Evolutionary conservation across 805 yeast genomes (phyloP), one percentile per base, ranked within the genome.

Genomic region (Blastobotrys attinorum): DNA sequence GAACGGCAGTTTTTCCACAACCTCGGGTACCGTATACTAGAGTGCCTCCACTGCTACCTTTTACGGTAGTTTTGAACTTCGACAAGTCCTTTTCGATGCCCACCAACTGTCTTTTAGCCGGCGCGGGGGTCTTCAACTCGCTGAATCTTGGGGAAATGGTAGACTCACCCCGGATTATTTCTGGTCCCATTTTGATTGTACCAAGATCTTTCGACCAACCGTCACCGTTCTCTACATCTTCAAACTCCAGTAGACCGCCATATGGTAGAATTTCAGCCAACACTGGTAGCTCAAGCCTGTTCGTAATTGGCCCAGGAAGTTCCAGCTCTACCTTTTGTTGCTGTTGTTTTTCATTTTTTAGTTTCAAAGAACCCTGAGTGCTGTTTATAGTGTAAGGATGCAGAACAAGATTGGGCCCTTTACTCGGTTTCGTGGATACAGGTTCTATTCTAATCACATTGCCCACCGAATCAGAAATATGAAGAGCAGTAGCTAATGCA

Each of bases 1-100:
- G 55, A 2, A 82, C 48, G 1, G 77, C 62, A 0, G 92, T 67
- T 58, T 90, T 90, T 0, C 97, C 97, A 48, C 86, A 74, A 0
- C 96, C 97, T 1, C 84, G 67, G 18, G 79, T 63, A 0, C 97
- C 97, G 51, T 77, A 72, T 0, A 89, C 55, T 43, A 87, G 63
- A 0, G 78, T 65, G 1, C 90, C 85, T 5, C 71, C 58, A 40
- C 69, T 70, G 4, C 73, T 73, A 33, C 71, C 60, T 4, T 66
- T 55, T 2, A 79, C 53, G 0, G 71, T 57, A 5, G 67, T 67
- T 4, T 62, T 51, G 8, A 78, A 53, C 3, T 65, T 62, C 0
- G 58, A 61, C 8, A 80, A 51, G 4, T 68, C 54, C 2, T 61
- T 53, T 22, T 77, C 80, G 37, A 79, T 67, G 0, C 92, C 95